phyloP scores from a whole-genome alignment of 495 filamentous ascomycete species.

The Penicillium daleae region DNA sequence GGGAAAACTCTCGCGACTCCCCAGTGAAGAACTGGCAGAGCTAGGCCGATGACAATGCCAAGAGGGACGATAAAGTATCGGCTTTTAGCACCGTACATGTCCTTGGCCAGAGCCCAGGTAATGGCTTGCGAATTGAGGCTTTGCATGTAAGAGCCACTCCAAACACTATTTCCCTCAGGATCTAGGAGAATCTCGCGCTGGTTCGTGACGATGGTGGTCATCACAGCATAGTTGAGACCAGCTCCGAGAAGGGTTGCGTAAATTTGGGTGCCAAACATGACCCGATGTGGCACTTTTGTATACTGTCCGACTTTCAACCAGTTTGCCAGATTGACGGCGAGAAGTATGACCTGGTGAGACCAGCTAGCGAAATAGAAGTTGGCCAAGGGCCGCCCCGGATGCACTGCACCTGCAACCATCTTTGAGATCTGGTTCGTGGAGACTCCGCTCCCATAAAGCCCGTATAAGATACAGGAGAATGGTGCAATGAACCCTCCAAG shows the following conservation, averaged over 20 bases:
- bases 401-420: constrained; percentile 43
- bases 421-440: constrained; percentile 39
- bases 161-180: constrained; percentile 45
- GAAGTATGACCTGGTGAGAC: constrained; percentile 35
- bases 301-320: constrained; percentile 47
- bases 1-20: constrained; percentile 21
- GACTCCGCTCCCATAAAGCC: constrained; percentile 43
- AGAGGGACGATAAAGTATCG: constrained; percentile 40
- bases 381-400: constrained; percentile 38
- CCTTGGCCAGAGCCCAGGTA: constrained; percentile 35
- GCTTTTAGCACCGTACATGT: constrained; percentile 3
- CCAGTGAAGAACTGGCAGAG: constrained; percentile 24
- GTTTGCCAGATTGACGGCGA: constrained; percentile 34
- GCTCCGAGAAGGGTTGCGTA: constrained; percentile 41
- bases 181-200: constrained; percentile 37
- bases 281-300: constrained; percentile 35
- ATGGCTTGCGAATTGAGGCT: constrained; percentile 33
- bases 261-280: constrained; percentile 42
- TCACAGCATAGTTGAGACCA: constrained; percentile 45
- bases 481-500: constrained; percentile 36
- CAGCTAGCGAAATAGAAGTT: constrained; percentile 35
- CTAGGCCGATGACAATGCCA: constrained; percentile 39
- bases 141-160: constrained; percentile 44
- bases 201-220: constrained; percentile 36
- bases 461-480: constrained; percentile 42